These are phyloP conservation scores for Strobilomyces dryophilus DNA, from an alignment of 768 basidiomycete species.

Conservation along the genomic window DNA sequence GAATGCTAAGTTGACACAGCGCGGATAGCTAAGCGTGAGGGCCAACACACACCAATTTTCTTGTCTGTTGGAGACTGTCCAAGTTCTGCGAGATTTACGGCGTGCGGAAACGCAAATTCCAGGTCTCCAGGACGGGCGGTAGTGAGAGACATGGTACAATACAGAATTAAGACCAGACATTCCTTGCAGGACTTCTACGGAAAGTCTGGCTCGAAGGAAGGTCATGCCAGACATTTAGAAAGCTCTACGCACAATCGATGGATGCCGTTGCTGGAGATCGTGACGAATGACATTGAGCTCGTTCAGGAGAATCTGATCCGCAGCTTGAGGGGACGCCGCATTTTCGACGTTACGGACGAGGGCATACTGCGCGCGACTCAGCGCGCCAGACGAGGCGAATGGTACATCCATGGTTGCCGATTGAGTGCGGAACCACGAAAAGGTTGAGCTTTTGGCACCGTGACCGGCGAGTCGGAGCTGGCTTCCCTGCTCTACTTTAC, in stretches of 20 bases:
- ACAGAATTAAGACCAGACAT: slow-evolving; percentile 62
- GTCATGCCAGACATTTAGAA: not conserved
- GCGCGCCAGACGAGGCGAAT: slow-evolving; percentile 73
- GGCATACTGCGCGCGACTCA: slow-evolving; percentile 69
- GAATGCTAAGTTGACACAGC: slow-evolving; percentile 1
- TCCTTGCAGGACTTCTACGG: slow-evolving; percentile 62
- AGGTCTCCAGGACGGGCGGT: slow-evolving; percentile 43
- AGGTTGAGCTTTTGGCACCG: not conserved
- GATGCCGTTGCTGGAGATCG: slow-evolving; percentile 45
- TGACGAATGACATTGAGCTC: slow-evolving; percentile 58
- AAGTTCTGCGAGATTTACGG: slow-evolving; percentile 71
- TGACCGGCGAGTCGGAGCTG: not conserved
- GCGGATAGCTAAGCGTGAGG: not conserved
- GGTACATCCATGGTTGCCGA: slow-evolving; percentile 65
- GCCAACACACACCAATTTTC: slow-evolving; percentile 50
- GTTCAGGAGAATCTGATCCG: slow-evolving; percentile 54
- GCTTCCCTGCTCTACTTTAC: not conserved
- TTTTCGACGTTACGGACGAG: slow-evolving; percentile 72
- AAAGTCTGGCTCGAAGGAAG: slow-evolving; percentile 3
- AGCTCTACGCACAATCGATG: slow-evolving; percentile 49
- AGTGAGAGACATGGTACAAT: slow-evolving; percentile 55
- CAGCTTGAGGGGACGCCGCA: slow-evolving; percentile 50
- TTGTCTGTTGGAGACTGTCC: slow-evolving; percentile 59
- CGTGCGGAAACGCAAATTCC: slow-evolving; percentile 71
- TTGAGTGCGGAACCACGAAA: not conserved